A percentile compares a stretch with the other conserved stretches of the same genome.
Evolutionary conservation across 148 eudicot genomes (phyloP).

Genomic region (Arctostaphylos glauca): DNA sequence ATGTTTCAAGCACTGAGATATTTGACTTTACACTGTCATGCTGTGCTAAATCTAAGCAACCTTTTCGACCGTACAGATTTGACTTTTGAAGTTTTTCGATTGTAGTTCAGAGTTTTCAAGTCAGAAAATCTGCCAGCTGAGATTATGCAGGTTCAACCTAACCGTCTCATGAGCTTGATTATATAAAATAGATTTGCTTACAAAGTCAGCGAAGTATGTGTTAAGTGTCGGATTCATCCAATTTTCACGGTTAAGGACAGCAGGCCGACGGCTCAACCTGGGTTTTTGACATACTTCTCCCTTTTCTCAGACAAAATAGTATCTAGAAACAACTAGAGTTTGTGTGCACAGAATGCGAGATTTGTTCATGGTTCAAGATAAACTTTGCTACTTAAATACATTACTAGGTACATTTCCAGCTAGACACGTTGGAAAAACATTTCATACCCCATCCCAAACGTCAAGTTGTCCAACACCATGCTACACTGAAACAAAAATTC

Average conservation of each 20-base stretch:
- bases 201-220: too few species aligned
- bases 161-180: not conserved
- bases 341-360: not conserved
- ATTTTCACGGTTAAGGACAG: too few species aligned
- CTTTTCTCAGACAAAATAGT: not conserved
- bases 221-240: too few species aligned
- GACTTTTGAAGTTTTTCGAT: not conserved
- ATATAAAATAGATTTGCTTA: too few species aligned
- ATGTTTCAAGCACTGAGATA: not conserved
- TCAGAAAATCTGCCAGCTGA: not conserved
- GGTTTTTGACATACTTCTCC: not conserved
- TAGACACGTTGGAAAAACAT: not conserved
- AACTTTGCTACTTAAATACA: not conserved
- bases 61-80: not conserved
- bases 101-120: not conserved
- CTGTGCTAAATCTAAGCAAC: not conserved
- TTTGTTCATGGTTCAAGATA: not conserved
- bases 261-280: not conserved
- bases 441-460: not conserved
- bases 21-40: not conserved
- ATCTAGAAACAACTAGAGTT: not conserved
- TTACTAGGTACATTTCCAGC: not conserved
- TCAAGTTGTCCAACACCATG: not conserved
- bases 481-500: not conserved
- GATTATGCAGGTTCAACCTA: not conserved